Percentiles rank a stretch among this genome's conserved stretches.
These are phyloP conservation scores for Naganishia randhawae DNA, from an alignment of 768 basidiomycete genomes.

Conservation along the genomic window DNA sequence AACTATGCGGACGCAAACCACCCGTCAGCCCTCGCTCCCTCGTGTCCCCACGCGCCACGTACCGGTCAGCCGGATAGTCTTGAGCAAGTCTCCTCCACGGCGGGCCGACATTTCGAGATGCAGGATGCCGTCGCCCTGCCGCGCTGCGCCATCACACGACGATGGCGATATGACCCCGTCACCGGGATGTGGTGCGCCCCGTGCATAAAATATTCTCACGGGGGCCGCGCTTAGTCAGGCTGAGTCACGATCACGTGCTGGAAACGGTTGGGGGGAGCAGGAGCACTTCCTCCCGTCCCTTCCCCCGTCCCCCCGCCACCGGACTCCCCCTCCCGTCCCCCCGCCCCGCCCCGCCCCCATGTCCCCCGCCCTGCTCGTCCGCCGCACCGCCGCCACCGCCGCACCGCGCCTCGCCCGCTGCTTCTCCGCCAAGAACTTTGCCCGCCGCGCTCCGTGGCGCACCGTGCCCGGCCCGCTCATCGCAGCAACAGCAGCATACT, in stretches of 20 bases:
- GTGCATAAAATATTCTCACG: not conserved
- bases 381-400: too few species aligned
- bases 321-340: too few species aligned
- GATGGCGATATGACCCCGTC: not conserved
- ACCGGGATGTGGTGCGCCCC: too few species aligned
- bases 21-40: not conserved
- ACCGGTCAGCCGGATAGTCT: conserved; percentile 18
- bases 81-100: conserved; percentile 5
- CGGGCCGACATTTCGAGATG: conserved; percentile 7
- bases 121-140: not conserved
- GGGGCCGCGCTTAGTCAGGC: not conserved
- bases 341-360: too few species aligned
- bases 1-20: conserved; percentile 56
- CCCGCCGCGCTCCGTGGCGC: not conserved
- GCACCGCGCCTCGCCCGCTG: not conserved
- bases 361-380: too few species aligned
- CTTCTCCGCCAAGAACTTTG: not conserved
- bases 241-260: too few species aligned
- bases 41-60: not conserved
- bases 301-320: not conserved
- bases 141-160: not conserved
- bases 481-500: conserved; percentile 4
- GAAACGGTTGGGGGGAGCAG: too few species aligned
- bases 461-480: not conserved
- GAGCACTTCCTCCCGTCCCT: too few species aligned